Evolutionary conservation across 176 grass and related monocot genomes (phyloP).

Genomic region (Bonia amplexicaulis): DNA sequence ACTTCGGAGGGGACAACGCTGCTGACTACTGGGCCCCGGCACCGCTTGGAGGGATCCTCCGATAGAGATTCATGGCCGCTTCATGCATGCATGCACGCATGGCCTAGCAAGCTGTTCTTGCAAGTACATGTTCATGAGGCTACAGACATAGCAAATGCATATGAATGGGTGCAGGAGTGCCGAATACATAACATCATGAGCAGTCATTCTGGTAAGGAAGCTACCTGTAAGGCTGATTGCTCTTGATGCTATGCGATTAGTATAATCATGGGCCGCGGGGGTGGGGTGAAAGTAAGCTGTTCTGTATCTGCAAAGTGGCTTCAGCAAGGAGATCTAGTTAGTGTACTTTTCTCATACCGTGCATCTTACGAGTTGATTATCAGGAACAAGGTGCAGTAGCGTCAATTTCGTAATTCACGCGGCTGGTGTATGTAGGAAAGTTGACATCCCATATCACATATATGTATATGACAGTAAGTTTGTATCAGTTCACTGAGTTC

Average conservation of each 20-base stretch:
- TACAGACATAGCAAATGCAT: not conserved
- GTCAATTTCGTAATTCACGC: not conserved
- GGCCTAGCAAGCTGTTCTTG: not conserved
- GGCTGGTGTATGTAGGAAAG: constrained; percentile 26
- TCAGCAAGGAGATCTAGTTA: constrained; percentile 17
- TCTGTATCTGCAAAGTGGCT: constrained; percentile 41
- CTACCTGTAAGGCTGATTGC: constrained; percentile 70
- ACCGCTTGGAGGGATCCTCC: constrained; percentile 41
- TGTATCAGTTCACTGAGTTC: not conserved
- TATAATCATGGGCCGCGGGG: not conserved
- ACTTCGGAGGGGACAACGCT: constrained; percentile 59
- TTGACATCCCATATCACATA: constrained; percentile 8
- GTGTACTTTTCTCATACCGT: constrained; percentile 12
- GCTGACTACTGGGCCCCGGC: constrained; percentile 76
- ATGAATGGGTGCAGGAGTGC: constrained; percentile 27
- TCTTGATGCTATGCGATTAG: constrained; percentile 84
- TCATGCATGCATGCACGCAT: not conserved
- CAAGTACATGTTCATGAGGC: constrained; percentile 24
- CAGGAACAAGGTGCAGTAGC: not conserved
- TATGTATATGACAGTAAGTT: constrained; percentile 26
- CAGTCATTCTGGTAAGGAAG: constrained; percentile 67
- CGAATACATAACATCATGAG: constrained; percentile 89
- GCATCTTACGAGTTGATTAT: not conserved
- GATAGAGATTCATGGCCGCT: not conserved
- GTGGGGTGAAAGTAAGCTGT: constrained; percentile 8